Percentiles rank a stretch among this genome's conserved stretches.
These are phyloP conservation scores for Taxillus chinensis DNA, from an alignment of 164 flowering plant species.

Conservation along the genomic window DNA sequence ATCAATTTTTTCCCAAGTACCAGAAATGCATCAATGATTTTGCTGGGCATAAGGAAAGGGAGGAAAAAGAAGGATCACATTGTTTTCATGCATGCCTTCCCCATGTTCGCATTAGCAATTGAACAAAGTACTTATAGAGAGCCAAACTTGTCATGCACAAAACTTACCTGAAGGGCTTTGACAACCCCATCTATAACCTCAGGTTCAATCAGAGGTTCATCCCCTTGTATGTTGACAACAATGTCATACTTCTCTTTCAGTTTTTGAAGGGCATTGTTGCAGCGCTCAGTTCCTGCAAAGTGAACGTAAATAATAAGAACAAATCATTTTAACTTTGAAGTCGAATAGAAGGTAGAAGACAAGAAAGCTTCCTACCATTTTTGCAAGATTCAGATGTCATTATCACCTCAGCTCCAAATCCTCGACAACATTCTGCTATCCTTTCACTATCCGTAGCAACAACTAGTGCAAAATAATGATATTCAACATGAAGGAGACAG, in stretches of 20 bases:
- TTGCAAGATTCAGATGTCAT: constrained; percentile 89
- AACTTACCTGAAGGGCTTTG: constrained; percentile 72
- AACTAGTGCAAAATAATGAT: constrained; percentile 30
- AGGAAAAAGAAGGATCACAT: too few relatives aligned
- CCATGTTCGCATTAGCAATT: too few relatives aligned
- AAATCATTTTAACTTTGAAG: not conserved
- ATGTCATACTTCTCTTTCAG: constrained; percentile 76
- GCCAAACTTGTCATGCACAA: too few relatives aligned
- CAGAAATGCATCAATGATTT: too few relatives aligned
- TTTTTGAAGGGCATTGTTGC: constrained; percentile 85
- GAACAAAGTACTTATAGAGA: too few relatives aligned
- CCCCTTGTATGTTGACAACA: constrained; percentile 97
- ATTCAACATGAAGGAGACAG: not conserved
- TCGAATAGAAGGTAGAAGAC: constrained; percentile 1
- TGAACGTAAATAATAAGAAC: not conserved
- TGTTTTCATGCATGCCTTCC: too few relatives aligned
- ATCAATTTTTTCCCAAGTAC: too few relatives aligned
- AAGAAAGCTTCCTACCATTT: constrained; percentile 46
- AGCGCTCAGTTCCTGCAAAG: constrained; percentile 75
- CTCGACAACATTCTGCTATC: constrained; percentile 87
- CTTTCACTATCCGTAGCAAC: constrained; percentile 94
- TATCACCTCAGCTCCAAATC: constrained; percentile 90
- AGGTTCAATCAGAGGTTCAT: constrained; percentile 97
- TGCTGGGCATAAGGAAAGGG: too few relatives aligned
- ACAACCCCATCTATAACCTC: constrained; percentile 93